phyloP scores from a whole-genome alignment of 2,329 filamentous ascomycete species.

The Colletotrichum tropicicola region DNA sequence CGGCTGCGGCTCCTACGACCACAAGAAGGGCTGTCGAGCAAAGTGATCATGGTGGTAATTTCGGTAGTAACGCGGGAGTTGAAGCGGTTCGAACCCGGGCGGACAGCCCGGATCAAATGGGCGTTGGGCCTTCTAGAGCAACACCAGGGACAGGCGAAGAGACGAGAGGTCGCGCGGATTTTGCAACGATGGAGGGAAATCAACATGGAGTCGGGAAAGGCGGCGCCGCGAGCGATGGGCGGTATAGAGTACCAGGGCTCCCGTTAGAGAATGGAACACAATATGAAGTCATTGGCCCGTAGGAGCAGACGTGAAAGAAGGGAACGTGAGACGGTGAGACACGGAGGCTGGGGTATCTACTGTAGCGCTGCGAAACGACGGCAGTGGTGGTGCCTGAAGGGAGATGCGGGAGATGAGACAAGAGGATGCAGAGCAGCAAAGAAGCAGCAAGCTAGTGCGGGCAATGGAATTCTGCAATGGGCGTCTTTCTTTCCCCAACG shows the following conservation, averaged over 20 bases:
- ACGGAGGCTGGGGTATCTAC: background rate
- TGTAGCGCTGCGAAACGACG: background rate
- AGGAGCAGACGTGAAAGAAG: background rate
- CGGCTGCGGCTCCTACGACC: conserved; percentile 8
- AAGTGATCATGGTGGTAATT: conserved; percentile 38
- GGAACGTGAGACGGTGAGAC: conserved; percentile 18
- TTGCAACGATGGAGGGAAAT: conserved; percentile 35
- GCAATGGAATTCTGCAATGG: conserved; percentile 21
- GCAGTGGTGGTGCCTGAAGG: conserved; percentile 2
- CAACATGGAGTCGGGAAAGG: background rate
- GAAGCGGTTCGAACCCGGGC: conserved; percentile 41
- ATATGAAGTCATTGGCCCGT: conserved; percentile 1
- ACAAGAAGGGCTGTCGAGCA: conserved; percentile 33
- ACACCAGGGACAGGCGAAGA: conserved; percentile 29
- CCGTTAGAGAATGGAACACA: conserved; percentile 9
- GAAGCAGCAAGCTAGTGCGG: background rate
- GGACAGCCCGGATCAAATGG: conserved; percentile 41
- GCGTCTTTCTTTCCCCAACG: background rate
- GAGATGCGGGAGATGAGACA: background rate
- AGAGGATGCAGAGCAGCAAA: background rate
- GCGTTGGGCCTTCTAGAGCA: conserved; percentile 37
- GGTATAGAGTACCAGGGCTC: background rate
- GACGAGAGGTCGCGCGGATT: conserved; percentile 11
- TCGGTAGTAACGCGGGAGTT: conserved; percentile 43
- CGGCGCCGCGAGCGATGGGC: background rate